Evolutionary conservation across 176 grass and related monocot species (phyloP), one percentile per base, ranked within the genome.

Genomic region (Poa annua): DNA sequence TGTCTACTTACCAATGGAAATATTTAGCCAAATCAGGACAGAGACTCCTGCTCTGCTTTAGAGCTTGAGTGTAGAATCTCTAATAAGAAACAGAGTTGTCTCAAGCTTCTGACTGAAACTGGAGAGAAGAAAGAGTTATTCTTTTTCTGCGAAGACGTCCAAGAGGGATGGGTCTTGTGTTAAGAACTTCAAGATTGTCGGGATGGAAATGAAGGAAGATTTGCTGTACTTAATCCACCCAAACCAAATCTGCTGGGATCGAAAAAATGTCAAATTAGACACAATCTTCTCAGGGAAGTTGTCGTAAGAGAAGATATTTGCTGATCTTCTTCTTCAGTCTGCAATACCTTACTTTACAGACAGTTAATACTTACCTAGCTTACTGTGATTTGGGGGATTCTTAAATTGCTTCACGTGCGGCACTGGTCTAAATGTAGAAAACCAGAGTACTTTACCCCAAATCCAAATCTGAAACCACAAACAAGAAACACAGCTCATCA

Each of bases 401-500:
- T 85, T 84, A 4, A 85, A 81, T 53, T 20, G 26, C 49, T 66
- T 87, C 42, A 55, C 21, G 14, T 63, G 33, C 19, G 4, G 80
- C 49, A 62, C 57, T n/a, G 57, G 51, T 39, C 70, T 87, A 91
- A 81, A 79, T 91, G 81, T n/a, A 81, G 81, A 84, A 77, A 91
- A n/a, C 89, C 81, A 70, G 71, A 85, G 82, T 88, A 88, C 77
- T 91, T 91, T 64, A 88, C 89, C 77, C 85, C 65, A 88, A 88
- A 85, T 82, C 89, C 81, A 85, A 87, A 87, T 80, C 80, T 90
- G 80, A 79, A 87, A 78, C 35, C 65, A 36, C 38, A 48, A 35
- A n/a, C 4, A 84, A 19, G 71, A 65, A 66, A 49, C 45, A 76
- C 9, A 29, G 36, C 14, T 68, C 14, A 9, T 12, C 49, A 81